A percentile compares a stretch with the other conserved stretches of the same genome.
phyloP scores from a whole-genome alignment of 108 stramenopile species.

The Nannochloropsis salina region DNA sequence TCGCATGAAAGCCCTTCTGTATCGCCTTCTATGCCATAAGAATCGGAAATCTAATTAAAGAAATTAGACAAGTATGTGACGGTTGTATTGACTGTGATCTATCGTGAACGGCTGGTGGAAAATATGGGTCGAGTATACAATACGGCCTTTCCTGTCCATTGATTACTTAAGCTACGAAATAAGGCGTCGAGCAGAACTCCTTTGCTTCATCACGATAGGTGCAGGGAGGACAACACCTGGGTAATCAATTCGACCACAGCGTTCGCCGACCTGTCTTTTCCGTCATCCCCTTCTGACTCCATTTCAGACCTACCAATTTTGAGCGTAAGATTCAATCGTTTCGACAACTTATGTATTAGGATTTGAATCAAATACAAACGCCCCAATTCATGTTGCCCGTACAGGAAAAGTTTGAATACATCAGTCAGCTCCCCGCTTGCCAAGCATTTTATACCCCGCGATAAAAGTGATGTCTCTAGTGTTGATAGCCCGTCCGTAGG shows the following conservation, averaged over 20 bases:
- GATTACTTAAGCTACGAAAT: no score
- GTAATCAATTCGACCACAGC: background rate
- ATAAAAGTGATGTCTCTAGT: background rate
- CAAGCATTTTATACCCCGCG: background rate
- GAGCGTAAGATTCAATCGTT: background rate
- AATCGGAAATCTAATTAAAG: background rate
- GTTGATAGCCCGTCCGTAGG: background rate
- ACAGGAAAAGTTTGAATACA: background rate
- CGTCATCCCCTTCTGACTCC: background rate
- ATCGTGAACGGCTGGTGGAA: no score
- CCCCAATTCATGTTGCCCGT: slow-evolving; percentile 7
- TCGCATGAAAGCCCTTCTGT: background rate
- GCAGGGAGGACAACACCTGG: background rate
- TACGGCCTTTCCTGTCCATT: no score
- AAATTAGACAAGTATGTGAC: background rate
- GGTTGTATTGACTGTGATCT: background rate
- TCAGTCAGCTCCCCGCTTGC: slow-evolving; percentile 13
- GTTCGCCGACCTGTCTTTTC: background rate
- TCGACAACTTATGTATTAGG: background rate
- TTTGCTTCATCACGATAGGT: background rate
- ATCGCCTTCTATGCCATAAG: background rate
- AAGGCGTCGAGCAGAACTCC: no score
- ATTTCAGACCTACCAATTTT: background rate
- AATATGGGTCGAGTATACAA: no score
- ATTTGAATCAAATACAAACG: background rate